Conservation (phyloP, 495 filamentous ascomycete species). For the Aspergillus egyptiacus region DNA sequence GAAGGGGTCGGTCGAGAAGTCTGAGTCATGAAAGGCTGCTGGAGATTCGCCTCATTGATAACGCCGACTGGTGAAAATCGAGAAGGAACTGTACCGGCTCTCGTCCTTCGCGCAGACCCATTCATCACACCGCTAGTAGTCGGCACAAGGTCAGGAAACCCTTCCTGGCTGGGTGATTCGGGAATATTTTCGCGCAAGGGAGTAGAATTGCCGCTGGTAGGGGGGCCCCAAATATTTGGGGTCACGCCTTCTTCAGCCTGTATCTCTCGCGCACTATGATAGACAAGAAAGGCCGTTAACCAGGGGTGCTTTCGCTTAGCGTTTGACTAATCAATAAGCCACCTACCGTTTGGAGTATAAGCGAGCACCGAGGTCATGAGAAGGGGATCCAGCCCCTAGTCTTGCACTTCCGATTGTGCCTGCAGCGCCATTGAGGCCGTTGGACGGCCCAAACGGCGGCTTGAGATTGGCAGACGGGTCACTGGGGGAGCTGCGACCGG, state of each 20-base stretch:
- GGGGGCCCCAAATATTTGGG: constrained; percentile 87
- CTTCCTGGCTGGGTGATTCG: constrained; percentile 90
- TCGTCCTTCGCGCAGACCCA: constrained; percentile 62
- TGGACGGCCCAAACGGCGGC: constrained; percentile 68
- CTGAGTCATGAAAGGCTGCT: constrained; percentile 66
- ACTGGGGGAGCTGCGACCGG: constrained; percentile 78
- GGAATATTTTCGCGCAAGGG: constrained; percentile 95
- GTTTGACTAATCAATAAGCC: constrained; percentile 1
- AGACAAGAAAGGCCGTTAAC: constrained; percentile 14
- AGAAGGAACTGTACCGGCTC: constrained; percentile 95
- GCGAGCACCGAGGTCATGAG: constrained; percentile 75
- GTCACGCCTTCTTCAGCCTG: constrained; percentile 92
- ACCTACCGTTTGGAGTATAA: constrained; percentile 90
- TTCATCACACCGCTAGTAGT: constrained; percentile 51
- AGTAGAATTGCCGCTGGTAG: constrained; percentile 91
- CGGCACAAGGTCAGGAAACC: constrained; percentile 83
- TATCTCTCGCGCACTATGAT: constrained; percentile 79
- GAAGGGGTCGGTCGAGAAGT: constrained; percentile 85
- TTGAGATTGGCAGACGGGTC: constrained; percentile 68
- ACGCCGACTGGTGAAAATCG: constrained; percentile 72
- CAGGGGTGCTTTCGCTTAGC: neutral
- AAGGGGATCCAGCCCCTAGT: constrained; percentile 92
- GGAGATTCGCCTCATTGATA: constrained; percentile 52
- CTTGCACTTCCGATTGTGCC: constrained; percentile 70
- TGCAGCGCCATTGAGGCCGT: constrained; percentile 54